Evolutionary conservation across 2,329 filamentous ascomycete genomes (phyloP).

Genomic region (Cytospora mali): DNA sequence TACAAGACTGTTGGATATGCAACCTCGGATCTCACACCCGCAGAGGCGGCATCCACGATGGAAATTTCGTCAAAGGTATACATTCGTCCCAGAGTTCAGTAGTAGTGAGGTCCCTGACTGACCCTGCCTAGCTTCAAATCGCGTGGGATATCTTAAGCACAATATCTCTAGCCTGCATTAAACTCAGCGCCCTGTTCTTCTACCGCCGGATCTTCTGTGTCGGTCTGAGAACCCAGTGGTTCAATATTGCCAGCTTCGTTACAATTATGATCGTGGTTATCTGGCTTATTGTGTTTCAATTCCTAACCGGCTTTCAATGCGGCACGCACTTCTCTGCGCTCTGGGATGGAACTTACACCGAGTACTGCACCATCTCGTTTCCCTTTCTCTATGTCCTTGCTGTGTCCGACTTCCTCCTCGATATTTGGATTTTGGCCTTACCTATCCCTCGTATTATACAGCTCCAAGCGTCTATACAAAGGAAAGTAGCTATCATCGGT

Average conservation of each 20-base stretch:
- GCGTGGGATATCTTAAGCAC: constrained; percentile 22
- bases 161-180: constrained; percentile 27
- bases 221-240: constrained; percentile 11
- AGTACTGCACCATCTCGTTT: constrained; percentile 32
- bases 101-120: constrained; percentile 7
- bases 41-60: constrained; percentile 11
- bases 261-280: constrained; percentile 26
- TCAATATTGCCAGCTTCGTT: constrained; percentile 22
- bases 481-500: constrained; percentile 18
- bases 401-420: constrained; percentile 31
- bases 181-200: constrained; percentile 31
- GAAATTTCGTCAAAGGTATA: not conserved
- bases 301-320: constrained; percentile 32
- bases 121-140: constrained; percentile 20
- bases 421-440: constrained; percentile 30
- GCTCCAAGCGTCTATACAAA: constrained; percentile 4
- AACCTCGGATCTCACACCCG: constrained; percentile 22
- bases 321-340: constrained; percentile 31
- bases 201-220: constrained; percentile 32
- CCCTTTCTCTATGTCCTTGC: constrained; percentile 28
- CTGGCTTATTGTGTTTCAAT: constrained; percentile 30
- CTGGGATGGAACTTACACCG: constrained; percentile 31
- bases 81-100: constrained; percentile 11
- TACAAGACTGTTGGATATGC: constrained; percentile 27
- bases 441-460: constrained; percentile 29